Percentiles rank a stretch among this genome's conserved stretches.
These are phyloP conservation scores for Trichoderma koningii DNA, from an alignment of 2,329 filamentous ascomycete genomes.

Conservation along the genomic window DNA sequence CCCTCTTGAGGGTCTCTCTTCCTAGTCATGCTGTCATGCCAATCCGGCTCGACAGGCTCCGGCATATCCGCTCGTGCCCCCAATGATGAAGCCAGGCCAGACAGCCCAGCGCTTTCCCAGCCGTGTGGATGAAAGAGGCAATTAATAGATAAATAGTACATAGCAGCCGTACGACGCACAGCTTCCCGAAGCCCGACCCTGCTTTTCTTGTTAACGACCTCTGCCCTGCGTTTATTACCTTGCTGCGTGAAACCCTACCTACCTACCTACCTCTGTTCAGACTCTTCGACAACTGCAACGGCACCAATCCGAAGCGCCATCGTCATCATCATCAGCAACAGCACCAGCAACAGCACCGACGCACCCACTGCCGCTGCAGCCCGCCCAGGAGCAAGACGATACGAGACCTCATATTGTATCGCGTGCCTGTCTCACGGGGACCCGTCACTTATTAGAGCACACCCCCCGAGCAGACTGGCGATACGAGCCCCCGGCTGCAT, in stretches of 20 bases:
- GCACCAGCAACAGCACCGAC: not conserved
- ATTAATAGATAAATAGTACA: constrained; percentile 24
- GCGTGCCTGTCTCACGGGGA: constrained; percentile 25
- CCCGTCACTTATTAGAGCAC: not conserved
- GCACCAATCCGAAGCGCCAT: not conserved
- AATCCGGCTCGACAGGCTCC: constrained; percentile 24
- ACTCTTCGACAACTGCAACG: not conserved
- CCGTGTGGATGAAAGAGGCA: constrained; percentile 5
- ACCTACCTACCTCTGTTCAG: no score
- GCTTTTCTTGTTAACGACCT: not conserved
- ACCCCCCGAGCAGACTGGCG: not conserved
- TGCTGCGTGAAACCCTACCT: not conserved
- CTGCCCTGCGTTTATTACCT: no score
- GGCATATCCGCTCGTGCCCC: constrained; percentile 23
- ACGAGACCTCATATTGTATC: constrained; percentile 20
- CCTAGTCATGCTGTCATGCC: constrained; percentile 28
- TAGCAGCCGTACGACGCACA: not conserved
- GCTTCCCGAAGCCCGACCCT: constrained; percentile 3
- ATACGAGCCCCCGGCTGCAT: constrained; percentile 6
- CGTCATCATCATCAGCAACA: not conserved
- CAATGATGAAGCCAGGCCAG: not conserved
- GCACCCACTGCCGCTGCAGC: not conserved
- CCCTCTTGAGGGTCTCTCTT: constrained; percentile 3
- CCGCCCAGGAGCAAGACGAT: constrained; percentile 15
- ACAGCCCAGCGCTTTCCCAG: not conserved